phyloP scores from a whole-genome alignment of 2,329 filamentous ascomycete genomes.

The Fusarium tanahbumbuense region DNA sequence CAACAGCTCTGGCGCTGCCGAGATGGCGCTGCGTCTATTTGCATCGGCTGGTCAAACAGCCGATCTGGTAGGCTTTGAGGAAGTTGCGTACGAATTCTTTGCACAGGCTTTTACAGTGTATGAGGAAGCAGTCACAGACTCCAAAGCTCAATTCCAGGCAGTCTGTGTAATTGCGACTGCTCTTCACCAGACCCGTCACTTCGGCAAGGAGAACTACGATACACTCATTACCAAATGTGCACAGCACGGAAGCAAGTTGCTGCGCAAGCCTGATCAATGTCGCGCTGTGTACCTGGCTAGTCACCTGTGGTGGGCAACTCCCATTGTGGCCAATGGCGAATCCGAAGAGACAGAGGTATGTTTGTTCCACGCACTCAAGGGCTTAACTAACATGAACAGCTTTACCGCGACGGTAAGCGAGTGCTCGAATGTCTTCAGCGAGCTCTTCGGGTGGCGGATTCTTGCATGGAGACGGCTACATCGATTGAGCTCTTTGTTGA shows the following conservation, averaged over 20 bases:
- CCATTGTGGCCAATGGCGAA: slow-evolving; percentile 80
- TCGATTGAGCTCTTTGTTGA: slow-evolving; percentile 98
- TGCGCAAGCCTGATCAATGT: slow-evolving; percentile 98
- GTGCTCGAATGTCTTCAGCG: slow-evolving; percentile 96
- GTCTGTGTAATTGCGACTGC: slow-evolving; percentile 94
- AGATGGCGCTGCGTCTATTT: slow-evolving; percentile 89
- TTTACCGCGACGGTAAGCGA: slow-evolving; percentile 97
- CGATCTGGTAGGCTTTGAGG: slow-evolving; percentile 90
- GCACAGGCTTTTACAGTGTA: slow-evolving; percentile 98
- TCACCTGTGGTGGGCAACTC: slow-evolving; percentile 97
- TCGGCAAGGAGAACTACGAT: slow-evolving; percentile 97
- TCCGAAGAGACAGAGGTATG: slow-evolving; percentile 81
- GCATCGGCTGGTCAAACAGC: slow-evolving; percentile 92
- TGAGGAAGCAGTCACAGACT: slow-evolving; percentile 95
- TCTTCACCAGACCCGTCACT: slow-evolving; percentile 88
- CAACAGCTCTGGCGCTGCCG: slow-evolving; percentile 79
- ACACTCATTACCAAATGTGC: slow-evolving; percentile 98
- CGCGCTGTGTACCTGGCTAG: slow-evolving; percentile 95
- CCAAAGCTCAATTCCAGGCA: slow-evolving; percentile 96
- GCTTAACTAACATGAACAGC: slow-evolving; percentile 60
- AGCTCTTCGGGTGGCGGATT: slow-evolving; percentile 93
- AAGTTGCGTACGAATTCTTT: slow-evolving; percentile 98
- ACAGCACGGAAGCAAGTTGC: slow-evolving; percentile 92
- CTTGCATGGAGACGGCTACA: slow-evolving; percentile 98
- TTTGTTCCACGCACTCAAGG: slow-evolving; percentile 44